A percentile compares a stretch with the other conserved stretches of the same genome.
Evolutionary conservation across 176 grass and related monocot genomes (phyloP).

Genomic region (Carex kokanica): DNA sequence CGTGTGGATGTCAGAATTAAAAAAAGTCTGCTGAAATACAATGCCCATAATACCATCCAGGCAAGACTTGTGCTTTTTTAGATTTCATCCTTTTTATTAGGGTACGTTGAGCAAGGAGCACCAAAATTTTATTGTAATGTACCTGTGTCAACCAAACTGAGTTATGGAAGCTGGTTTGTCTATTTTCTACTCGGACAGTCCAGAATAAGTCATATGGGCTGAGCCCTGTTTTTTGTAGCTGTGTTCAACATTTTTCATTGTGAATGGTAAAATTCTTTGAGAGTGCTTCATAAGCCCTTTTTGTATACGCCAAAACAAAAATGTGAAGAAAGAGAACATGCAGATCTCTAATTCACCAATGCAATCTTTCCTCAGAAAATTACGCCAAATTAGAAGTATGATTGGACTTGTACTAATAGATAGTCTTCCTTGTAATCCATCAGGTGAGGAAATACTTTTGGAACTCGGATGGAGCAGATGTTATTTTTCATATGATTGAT

Average conservation of each 20-base stretch:
- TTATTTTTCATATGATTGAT: conserved; percentile 93
- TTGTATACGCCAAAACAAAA: neutral
- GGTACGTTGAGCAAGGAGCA: neutral
- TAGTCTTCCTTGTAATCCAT: neutral
- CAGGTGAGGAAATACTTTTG: conserved; percentile 76
- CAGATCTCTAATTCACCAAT: neutral
- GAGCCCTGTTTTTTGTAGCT: neutral
- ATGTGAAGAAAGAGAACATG: neutral
- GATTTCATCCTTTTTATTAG: neutral
- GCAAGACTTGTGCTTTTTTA: conserved; percentile 24
- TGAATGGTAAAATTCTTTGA: neutral
- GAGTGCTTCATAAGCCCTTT: neutral
- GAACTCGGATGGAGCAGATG: conserved; percentile 75
- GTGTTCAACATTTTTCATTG: neutral
- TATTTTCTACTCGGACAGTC: neutral
- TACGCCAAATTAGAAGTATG: neutral
- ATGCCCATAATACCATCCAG: conserved; percentile 90
- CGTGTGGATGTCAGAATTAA: conserved; percentile 84
- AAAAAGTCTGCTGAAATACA: conserved; percentile 75
- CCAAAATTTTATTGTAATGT: conserved; percentile 10
- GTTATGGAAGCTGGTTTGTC: neutral
- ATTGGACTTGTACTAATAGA: neutral
- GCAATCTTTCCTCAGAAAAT: neutral
- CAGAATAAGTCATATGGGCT: neutral
- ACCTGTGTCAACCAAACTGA: conserved; percentile 1